Percentiles rank a stretch among this genome's conserved stretches.
Evolutionary conservation across 139 green algal species (phyloP).

Genomic region (Coelastrella sp.): DNA sequence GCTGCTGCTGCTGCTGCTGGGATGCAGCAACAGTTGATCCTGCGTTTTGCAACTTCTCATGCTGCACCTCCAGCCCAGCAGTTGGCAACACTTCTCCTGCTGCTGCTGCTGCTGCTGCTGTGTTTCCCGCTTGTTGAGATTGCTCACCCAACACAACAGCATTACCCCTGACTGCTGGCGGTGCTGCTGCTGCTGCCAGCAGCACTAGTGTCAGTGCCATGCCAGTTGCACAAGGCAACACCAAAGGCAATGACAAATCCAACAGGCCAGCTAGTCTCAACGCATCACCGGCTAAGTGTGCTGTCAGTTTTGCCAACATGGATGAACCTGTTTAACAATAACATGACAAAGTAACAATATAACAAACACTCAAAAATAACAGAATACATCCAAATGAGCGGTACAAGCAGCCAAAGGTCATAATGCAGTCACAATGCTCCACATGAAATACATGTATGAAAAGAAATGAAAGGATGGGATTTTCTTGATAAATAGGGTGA

Average conservation of each 20-base stretch:
- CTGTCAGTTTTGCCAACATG: conserved; percentile 83
- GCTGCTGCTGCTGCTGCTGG: conserved; percentile 29
- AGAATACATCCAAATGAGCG: too few relatives aligned
- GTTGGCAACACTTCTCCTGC: background rate
- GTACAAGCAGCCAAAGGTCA: too few relatives aligned
- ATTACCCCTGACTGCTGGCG: background rate
- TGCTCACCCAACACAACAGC: too few relatives aligned
- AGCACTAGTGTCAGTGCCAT: conserved; percentile 72
- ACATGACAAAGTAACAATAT: too few relatives aligned
- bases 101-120: conserved; percentile 9
- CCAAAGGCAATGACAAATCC: conserved; percentile 30
- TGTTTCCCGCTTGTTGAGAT: background rate
- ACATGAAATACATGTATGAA: too few relatives aligned
- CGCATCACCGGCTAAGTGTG: conserved; percentile 82
- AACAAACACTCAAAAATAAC: too few relatives aligned
- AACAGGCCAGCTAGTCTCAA: conserved; percentile 69
- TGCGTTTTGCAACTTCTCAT: background rate
- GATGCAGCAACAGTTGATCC: background rate
- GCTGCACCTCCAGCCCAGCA: conserved; percentile 31
- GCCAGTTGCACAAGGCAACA: conserved; percentile 76
- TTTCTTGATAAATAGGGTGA: too few relatives aligned
- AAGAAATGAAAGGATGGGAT: too few relatives aligned
- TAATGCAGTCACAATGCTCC: too few relatives aligned
- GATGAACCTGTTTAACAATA: conserved; percentile 83
- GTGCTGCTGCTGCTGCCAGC: conserved; percentile 51